Evolutionary conservation across 2,329 filamentous ascomycete species (phyloP), one percentile per base, ranked within the genome.

Genomic region (Aspergillus sp.): DNA sequence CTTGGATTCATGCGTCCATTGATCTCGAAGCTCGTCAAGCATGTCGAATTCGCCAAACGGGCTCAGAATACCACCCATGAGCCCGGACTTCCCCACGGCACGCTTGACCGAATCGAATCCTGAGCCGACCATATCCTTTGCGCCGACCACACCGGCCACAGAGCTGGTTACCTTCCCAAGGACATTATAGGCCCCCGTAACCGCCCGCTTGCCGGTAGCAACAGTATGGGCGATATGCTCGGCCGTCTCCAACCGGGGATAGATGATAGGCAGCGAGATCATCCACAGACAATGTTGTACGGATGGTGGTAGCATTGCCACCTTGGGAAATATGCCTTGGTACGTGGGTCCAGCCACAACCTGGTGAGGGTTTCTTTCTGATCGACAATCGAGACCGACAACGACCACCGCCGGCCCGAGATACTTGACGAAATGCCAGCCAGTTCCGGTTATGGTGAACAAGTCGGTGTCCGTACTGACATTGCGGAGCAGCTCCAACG

Each of bases 351-450:
- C 95, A 5, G 94, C 94, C 84, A 99, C 89, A 56, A 99, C 95
- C 69, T 96, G 92, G 62, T 89, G 88, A 61, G 92, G 91, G 55
- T 90, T 96, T 54, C 95, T 84, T 77, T 99, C 95, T 5, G 93
- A 96, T 55, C 95, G 87, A 67, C 92, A 94, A 75, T 99, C 95
- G 2, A 91, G 89, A 0, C 94, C 95, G 54, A 96, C 89, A 0
- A 96, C 89, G 0, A 92, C 92, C 12, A 99, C 88, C 4, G 91
- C 91, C 0, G 95, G 95, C 0, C 95, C 95, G 6, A 99, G 85
- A 69, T 90, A 97, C 77, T 99, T 99, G 77, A 99, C 87, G 75
- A 98, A 99, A 76, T 99, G 95, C 95, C 95, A 99, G 7, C 95
- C 95, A 20, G 90, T 90, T n/a, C 95, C 94, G 0, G 95, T 98